Conservation (phyloP, 768 basidiomycete species). For the Phanerodontia chrysosporium region DNA sequence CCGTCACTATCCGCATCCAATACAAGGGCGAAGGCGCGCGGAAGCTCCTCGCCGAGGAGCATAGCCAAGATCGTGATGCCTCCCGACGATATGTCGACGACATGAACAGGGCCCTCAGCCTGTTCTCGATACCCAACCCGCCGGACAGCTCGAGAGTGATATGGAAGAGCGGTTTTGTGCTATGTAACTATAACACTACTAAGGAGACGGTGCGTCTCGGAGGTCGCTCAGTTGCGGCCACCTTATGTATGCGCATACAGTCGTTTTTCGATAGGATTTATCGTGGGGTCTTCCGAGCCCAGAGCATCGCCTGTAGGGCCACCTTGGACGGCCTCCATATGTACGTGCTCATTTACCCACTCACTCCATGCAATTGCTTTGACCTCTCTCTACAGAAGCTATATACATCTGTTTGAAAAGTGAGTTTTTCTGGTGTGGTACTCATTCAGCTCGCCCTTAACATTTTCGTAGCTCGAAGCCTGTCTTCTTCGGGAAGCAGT, state of each 20-base stretch:
- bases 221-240: not conserved
- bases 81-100: constrained; percentile 4
- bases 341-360: not conserved
- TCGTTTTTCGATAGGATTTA: constrained; percentile 1
- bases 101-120: constrained; percentile 9
- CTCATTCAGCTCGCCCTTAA: not conserved
- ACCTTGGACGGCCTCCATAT: constrained; percentile 10
- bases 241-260: not conserved
- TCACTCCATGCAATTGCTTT: not conserved
- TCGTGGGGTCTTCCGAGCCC: constrained; percentile 11
- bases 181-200: constrained; percentile 7
- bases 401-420: constrained; percentile 14
- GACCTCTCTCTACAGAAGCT: constrained; percentile 3
- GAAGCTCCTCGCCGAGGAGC: constrained; percentile 6
- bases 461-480: constrained; percentile 6
- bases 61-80: not conserved
- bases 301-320: constrained; percentile 10
- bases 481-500: not conserved
- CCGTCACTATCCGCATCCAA: constrained; percentile 12
- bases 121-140: constrained; percentile 7
- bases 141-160: constrained; percentile 10
- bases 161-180: constrained; percentile 12
- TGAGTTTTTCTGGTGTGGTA: not conserved
- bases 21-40: constrained; percentile 14
- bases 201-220: constrained; percentile 4